These are phyloP conservation scores for Linnemannia elongata DNA, from an alignment of 192 early-diverging fungal genomes.

Conservation along the genomic window DNA sequence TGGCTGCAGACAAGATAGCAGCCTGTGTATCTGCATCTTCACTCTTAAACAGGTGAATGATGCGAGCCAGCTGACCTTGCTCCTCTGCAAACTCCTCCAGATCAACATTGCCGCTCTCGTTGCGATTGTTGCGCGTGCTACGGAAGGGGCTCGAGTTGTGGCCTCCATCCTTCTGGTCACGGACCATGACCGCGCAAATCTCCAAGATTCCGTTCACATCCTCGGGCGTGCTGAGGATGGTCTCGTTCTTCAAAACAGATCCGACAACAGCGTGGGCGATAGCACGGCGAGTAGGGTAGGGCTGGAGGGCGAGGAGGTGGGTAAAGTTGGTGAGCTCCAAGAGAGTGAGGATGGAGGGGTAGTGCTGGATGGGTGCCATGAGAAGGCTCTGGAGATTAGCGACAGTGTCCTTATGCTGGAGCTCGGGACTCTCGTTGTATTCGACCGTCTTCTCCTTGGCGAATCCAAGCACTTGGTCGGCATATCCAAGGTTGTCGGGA, in stretches of 20 bases:
- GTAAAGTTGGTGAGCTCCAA: constrained; percentile 85
- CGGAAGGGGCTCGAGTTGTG: constrained; percentile 59
- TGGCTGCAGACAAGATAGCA: constrained; percentile 81
- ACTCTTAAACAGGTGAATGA: constrained; percentile 80
- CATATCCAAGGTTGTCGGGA: constrained; percentile 87
- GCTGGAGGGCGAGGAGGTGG: constrained; percentile 86
- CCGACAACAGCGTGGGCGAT: constrained; percentile 85
- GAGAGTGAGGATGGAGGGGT: constrained; percentile 74
- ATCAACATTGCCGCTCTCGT: constrained; percentile 66
- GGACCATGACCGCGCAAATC: constrained; percentile 82
- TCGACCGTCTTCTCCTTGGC: constrained; percentile 83
- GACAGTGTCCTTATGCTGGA: constrained; percentile 77
- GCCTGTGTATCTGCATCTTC: constrained; percentile 86
- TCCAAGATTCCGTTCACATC: constrained; percentile 87
- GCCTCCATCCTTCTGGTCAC: constrained; percentile 83
- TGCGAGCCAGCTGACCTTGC: constrained; percentile 88
- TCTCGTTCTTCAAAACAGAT: constrained; percentile 77
- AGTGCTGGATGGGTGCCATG: constrained; percentile 85
- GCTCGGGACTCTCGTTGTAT: constrained; percentile 72
- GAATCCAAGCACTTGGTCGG: constrained; percentile 93
- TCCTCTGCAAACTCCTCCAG: constrained; percentile 94
- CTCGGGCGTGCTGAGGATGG: constrained; percentile 74
- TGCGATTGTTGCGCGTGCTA: constrained; percentile 38
- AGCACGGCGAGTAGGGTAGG: constrained; percentile 84
- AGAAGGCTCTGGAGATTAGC: constrained; percentile 87